phyloP scores from a whole-genome alignment of 2,329 filamentous ascomycete genomes.

The Penicillium rolfsii region DNA sequence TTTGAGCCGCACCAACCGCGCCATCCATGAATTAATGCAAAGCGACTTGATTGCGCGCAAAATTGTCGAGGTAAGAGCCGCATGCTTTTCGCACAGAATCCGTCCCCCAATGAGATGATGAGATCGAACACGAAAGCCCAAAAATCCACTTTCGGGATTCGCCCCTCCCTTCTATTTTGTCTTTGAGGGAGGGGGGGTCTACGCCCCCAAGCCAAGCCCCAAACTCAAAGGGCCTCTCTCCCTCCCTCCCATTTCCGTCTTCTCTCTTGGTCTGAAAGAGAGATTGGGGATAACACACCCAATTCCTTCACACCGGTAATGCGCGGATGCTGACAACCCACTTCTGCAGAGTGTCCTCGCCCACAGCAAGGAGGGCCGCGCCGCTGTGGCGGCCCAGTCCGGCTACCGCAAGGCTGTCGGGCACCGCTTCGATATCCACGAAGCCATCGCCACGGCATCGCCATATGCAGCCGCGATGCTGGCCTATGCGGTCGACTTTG shows the following conservation, averaged over 20 bases:
- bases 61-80: constrained; percentile 57
- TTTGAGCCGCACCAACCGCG: constrained; percentile 57
- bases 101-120: neutral
- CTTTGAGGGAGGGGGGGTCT: neutral
- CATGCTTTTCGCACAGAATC: neutral
- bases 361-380: constrained; percentile 51
- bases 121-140: neutral
- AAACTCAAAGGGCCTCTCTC: neutral
- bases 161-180: neutral
- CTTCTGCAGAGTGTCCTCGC: constrained; percentile 44
- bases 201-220: neutral
- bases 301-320: neutral
- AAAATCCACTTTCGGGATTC: constrained; percentile 1
- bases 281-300: neutral
- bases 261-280: neutral
- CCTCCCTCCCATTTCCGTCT: neutral
- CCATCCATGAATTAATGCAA: constrained; percentile 55
- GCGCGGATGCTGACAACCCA: constrained; percentile 18
- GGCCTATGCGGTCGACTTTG: constrained; percentile 63
- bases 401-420: constrained; percentile 60
- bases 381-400: constrained; percentile 41
- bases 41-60: constrained; percentile 61
- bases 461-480: constrained; percentile 66
- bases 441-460: constrained; percentile 62
- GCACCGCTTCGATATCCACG: constrained; percentile 63